Base-by-base conservation (phyloP, 164 flowering plant species). In the Annona squamosa region DNA sequence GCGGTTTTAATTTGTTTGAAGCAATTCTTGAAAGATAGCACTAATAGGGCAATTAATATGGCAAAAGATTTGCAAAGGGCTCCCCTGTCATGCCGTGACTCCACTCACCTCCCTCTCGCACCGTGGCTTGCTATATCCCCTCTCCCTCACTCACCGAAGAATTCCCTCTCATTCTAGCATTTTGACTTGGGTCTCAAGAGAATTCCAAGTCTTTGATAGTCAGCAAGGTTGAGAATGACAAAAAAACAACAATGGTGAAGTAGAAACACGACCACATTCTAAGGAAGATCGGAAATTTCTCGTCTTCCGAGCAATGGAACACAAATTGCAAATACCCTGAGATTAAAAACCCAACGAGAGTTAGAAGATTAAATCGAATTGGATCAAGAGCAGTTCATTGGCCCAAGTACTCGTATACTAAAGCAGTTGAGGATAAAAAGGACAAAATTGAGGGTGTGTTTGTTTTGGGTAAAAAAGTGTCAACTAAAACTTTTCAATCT, bases 261-360 rank as follows among this genome's bases (percentile, higher is more conserved):
- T 67, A 80, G 46, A 75, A 71, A 10, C 72, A 66, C 85, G 81
- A 84, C 85, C 83, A 84, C n/a, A 72, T 65, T 63, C 81, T 78
- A 61, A 82, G 72, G 26, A 75, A 63, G 63, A 74, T 5, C 3
- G 79, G 78, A 37, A 79, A 70, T 77, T 63, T 74, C 37, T 56
- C 19, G 13, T 42, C 72, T 65, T n/a, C 47, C 59, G 78, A 74
- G 57, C 44, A 64, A 37, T 67, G 65, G 65, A 80, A 73, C 41
- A 74, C 71, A 68, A 63, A 41, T 47, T 73, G 81, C 80, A 85
- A 76, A 59, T 73, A 87, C 19, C 72, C 82, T 72, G 74, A 76
- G 44, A 75, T 6, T 5, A 71, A 63, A 4, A 69, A 68, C 84
- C 86, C 79, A 76, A 78, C 77, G 67, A 77, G 46, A 26, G 77